These are phyloP conservation scores for Zizania latifolia DNA, from an alignment of 176 grass and related monocot genomes.

Conservation along the genomic window DNA sequence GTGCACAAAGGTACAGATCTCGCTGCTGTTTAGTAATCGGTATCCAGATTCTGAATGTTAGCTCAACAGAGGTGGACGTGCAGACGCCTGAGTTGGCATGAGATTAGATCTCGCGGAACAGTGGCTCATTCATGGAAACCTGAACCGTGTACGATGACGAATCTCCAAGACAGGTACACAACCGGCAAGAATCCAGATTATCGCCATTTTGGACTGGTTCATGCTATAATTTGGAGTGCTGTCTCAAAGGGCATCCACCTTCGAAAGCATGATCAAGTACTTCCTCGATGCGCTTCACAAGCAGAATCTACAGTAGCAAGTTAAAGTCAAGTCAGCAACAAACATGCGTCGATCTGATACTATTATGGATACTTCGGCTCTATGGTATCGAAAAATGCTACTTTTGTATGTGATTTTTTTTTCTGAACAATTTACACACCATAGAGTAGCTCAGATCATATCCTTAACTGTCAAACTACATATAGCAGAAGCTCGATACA, in stretches of 20 bases:
- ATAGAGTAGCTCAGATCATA: background rate
- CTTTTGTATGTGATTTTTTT: background rate
- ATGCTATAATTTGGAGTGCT: conserved; percentile 64
- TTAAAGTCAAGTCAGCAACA: conserved; percentile 12
- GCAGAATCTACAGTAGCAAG: conserved; percentile 57
- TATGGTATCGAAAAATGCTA: background rate
- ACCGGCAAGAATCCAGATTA: conserved; percentile 8
- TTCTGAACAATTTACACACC: background rate
- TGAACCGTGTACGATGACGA: background rate
- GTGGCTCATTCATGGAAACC: background rate
- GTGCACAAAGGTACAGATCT: conserved; percentile 6
- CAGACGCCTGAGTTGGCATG: background rate
- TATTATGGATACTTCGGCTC: background rate
- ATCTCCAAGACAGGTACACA: conserved; percentile 14
- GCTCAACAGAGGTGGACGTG: conserved; percentile 3
- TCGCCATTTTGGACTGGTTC: background rate
- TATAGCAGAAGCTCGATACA: background rate
- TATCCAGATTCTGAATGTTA: conserved; percentile 21
- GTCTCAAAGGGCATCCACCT: conserved; percentile 58
- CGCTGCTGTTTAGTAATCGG: background rate
- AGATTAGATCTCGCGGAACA: background rate
- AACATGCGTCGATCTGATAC: too few relatives aligned
- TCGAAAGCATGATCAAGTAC: conserved; percentile 92
- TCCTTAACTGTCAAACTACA: background rate
- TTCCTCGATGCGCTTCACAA: conserved; percentile 91